Evolutionary conservation across 306 rosid genomes (phyloP).

Genomic region (Gleditsia sinensis): DNA sequence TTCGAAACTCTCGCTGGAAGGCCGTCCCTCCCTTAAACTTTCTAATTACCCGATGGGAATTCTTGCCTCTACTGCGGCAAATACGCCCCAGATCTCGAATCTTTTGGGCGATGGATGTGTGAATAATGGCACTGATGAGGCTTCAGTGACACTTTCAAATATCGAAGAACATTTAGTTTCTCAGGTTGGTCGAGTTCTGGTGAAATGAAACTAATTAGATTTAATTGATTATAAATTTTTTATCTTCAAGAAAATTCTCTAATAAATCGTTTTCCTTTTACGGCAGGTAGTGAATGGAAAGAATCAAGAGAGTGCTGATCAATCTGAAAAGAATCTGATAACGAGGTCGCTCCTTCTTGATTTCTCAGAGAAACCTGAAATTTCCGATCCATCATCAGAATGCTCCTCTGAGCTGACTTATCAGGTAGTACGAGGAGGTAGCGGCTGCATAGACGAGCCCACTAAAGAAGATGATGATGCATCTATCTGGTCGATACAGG

Average conservation of each 20-base stretch:
- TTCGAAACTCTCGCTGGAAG: conserved; percentile 57
- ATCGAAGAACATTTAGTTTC: conserved; percentile 59
- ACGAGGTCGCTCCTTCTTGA: conserved; percentile 72
- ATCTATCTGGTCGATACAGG: conserved; percentile 90
- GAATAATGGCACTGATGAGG: conserved; percentile 8
- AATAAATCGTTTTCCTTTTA: not conserved
- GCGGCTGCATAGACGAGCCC: conserved; percentile 32
- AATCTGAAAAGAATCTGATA: conserved; percentile 57
- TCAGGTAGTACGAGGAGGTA: conserved; percentile 24
- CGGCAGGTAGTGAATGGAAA: conserved; percentile 50
- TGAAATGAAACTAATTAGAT: not conserved
- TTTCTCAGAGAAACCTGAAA: conserved; percentile 80
- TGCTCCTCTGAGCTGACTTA: conserved; percentile 58
- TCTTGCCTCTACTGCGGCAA: conserved; percentile 89
- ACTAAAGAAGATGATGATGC: conserved; percentile 69
- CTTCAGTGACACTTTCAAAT: conserved; percentile 40
- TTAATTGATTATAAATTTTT: not conserved
- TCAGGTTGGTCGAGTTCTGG: conserved; percentile 45
- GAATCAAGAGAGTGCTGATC: conserved; percentile 49
- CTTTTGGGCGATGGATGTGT: conserved; percentile 33
- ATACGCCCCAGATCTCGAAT: conserved; percentile 68
- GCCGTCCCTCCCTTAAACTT: conserved; percentile 49
- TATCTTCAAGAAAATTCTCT: not conserved
- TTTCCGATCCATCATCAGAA: conserved; percentile 48
- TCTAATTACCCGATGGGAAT: conserved; percentile 52